phyloP scores from a whole-genome alignment of 2,329 filamentous ascomycete genomes.

The Chalara sp. region DNA sequence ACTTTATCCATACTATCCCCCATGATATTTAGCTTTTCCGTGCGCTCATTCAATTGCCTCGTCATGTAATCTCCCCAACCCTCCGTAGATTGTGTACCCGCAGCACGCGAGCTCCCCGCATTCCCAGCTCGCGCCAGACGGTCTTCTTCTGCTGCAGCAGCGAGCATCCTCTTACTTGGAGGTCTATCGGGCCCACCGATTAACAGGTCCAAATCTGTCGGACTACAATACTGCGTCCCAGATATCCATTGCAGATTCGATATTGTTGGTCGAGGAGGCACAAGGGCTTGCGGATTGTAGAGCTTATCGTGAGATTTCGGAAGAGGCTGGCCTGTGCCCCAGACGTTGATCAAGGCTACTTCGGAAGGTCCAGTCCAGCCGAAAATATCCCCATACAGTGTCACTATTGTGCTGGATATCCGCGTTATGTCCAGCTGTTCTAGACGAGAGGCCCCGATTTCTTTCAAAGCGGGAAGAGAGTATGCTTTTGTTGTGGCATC shows the following conservation, averaged over 20 bases:
- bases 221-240: constrained; percentile 85
- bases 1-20: constrained; percentile 80
- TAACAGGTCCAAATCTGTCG: constrained; percentile 79
- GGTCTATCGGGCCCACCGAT: constrained; percentile 87
- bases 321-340: constrained; percentile 65
- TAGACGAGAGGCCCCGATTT: constrained; percentile 65
- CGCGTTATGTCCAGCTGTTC: constrained; percentile 67
- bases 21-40: constrained; percentile 77
- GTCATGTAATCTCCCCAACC: constrained; percentile 76
- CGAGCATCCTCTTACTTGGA: constrained; percentile 80
- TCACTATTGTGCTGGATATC: constrained; percentile 63
- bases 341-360: constrained; percentile 74
- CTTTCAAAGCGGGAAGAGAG: constrained; percentile 80
- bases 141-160: constrained; percentile 70
- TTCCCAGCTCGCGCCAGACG: constrained; percentile 43
- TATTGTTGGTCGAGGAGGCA: constrained; percentile 83
- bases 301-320: constrained; percentile 64
- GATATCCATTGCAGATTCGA: constrained; percentile 95
- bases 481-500: constrained; percentile 76
- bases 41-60: constrained; percentile 81
- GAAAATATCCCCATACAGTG: constrained; percentile 72
- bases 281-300: constrained; percentile 66
- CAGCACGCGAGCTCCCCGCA: constrained; percentile 23
- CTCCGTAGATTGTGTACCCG: constrained; percentile 36
- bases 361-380: constrained; percentile 88